Percentiles rank a stretch among this genome's conserved stretches.
These are phyloP conservation scores for Pyrus communis DNA, from an alignment of 306 rosid genomes.

Conservation along the genomic window DNA sequence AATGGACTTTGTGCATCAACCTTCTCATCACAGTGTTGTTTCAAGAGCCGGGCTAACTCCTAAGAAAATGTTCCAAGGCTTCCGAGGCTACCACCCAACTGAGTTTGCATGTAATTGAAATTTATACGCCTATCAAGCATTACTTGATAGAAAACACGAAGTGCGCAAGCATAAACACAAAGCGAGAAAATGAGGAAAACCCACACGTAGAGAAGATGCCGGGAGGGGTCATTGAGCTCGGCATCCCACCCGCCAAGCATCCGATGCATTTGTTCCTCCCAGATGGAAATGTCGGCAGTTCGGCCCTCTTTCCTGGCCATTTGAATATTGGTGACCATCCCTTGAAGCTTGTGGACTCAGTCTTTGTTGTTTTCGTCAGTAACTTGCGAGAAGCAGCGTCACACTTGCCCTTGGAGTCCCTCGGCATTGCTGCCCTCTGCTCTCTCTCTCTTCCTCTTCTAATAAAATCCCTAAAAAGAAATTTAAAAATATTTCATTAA, in stretches of 20 bases:
- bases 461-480: conserved; percentile 1
- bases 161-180: too few relatives aligned
- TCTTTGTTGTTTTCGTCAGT: conserved; percentile 86
- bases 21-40: conserved; percentile 75
- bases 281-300: conserved; percentile 48
- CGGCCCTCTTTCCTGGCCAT: conserved; percentile 88
- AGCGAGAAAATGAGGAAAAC: neutral
- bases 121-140: neutral
- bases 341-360: conserved; percentile 52
- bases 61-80: conserved; percentile 86
- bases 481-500: neutral
- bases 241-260: conserved; percentile 96
- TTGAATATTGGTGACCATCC: conserved; percentile 67
- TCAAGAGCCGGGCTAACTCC: conserved; percentile 69
- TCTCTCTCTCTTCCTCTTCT: neutral
- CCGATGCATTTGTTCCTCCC: conserved; percentile 86
- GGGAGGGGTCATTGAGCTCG: conserved; percentile 93
- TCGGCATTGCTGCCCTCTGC: conserved; percentile 40
- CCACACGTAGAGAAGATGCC: conserved; percentile 59
- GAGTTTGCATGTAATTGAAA: neutral
- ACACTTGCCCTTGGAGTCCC: conserved; percentile 77
- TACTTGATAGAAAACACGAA: neutral
- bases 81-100: conserved; percentile 76
- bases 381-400: conserved; percentile 78
- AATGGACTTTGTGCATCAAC: conserved; percentile 95